Base-by-base conservation (phyloP, 129 eudicot species). In the Chrysanthemum makinoi region DNA sequence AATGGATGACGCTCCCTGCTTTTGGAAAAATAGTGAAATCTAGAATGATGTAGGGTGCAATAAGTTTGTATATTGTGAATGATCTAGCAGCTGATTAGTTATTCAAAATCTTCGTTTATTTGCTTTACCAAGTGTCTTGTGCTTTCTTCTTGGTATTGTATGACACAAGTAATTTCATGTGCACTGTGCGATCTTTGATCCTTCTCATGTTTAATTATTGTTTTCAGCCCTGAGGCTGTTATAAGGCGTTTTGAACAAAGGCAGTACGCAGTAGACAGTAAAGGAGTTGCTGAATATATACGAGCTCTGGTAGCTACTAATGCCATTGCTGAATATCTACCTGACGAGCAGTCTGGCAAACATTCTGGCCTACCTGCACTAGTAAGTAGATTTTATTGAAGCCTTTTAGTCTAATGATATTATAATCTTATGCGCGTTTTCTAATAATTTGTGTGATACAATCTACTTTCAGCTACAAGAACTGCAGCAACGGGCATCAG, bases 291-390 rank as follows among this genome's bases (percentile, higher is more conserved):
- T 5, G 99, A 94, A 73, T 94, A 94, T 75, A 77, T 94, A 72
- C 84, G 90, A 80, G 99, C 99, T 72, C 85, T 94, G 39, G 97
- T 94, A 70, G 83, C 87, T 14, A 89, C 99, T 5, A 84, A 94
- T 72, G 89, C 91, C 6, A 89, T 94, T 74, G 80, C 96, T 75
- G 95, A 94, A 43, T 94, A 87, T 83, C 89, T 94, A 75, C 91
- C 97, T 63, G 93, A 94, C 80, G 97, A 94, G 51, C 82, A 94
- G 80, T 85, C 93, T 18, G 99, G 97, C 76, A 90, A 90, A 77
- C 96, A 97, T 72, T 83, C 96, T 58, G 83, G 74, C 75, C 99
- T 94, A 86, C 92, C 97, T 72, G 80, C 89, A 51, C 75, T 91
- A 80, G 97, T 91, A 84, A 70, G 50, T 72, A 44, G 47, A 69